Evolutionary conservation across 768 basidiomycete species (phyloP), one percentile per base, ranked within the genome.

Genomic region (Suillus plorans): DNA sequence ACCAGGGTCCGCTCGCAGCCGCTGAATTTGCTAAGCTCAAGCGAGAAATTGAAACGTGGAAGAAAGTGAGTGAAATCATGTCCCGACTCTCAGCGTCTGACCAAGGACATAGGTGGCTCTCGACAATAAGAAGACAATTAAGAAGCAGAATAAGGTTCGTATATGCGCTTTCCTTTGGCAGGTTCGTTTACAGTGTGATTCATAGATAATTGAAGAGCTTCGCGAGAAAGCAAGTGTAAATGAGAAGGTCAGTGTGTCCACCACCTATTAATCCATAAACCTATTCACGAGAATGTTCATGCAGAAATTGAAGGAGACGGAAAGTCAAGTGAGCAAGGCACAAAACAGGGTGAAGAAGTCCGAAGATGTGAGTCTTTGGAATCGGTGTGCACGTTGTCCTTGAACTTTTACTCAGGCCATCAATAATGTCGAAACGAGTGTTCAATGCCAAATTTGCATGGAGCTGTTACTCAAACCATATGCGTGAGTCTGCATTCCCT

Each of bases 401-500:
- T 25, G 34, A 55, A 52, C 64, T 14, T 49, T 42, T 52, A 22
- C 59, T 10, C 63, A 90, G 89, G 75, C 85, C 42, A 75, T 90
- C 13, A 71, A 82, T 12, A 79, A 78, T 8, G 82, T 91, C 28
- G 89, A 92, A 75, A 72, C 75, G 31, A 83, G 84, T 39, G 73
- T 89, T 20, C 86, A 86, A 69, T 92, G 91, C 70, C 90, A 91
- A 70, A 91, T 92, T 52, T 92, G 91, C 71, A 87, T 91, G 80
- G 91, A 92, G 22, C 73, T 87, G 13, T 77, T 91, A 12, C 71
- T 81, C 47, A 84, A 85, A 66, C 91, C 91, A 31, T 88, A 83
- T 71, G 85, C 84, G 90, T 92, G 71, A 68, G 89, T 83, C 49
- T 62, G 13, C 58, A 7, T 28, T 16, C 36, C 44, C 6, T 61